Evolutionary conservation across 345 rosid genomes (phyloP), one percentile per base, ranked within the genome.

Genomic region (Eucalyptus guilfoylei): DNA sequence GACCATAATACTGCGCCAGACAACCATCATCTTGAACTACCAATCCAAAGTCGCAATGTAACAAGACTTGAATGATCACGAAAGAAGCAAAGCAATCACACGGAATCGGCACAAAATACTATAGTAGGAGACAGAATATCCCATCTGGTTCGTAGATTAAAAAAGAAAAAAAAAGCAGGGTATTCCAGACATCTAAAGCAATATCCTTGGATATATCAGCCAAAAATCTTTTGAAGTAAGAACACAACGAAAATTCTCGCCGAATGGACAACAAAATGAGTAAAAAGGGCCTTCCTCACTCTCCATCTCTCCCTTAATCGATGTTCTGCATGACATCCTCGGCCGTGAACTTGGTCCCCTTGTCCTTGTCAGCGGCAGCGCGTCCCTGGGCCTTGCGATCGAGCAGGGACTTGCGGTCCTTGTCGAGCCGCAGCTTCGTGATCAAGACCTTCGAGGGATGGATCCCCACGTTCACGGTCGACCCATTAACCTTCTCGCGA

Each of bases 401-500:
- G 30, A 89, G 85, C 87, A 89, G 87, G 24, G 87, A 80, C 89
- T 87, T 89, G 89, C 91, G 60, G 49, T 89, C 91, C 89, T 89
- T 89, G 80, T 89, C 89, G 26, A 89, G 64, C 67, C 89, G 81
- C 40, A 89, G 87, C 91, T 89, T 89, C 12, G 89, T 89, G 83
- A 89, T 87, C 13, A 89, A 52, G 47, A 89, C 91, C 91, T 89
- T 89, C n/a, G 91, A 89, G 24, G 91, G 89, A 26, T 87, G 55
- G 49, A 89, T 37, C 50, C 91, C 91, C n/a, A 89, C 89, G 62
- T 89, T 87, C 58, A 89, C 90, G 42, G 91, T 89, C 64, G 91
- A 89, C 9, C 91, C 91, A 81, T 89, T 89, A 49, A 89, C 91
- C 83, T 89, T 89, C 91, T 89, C 91, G 44, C 91, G 62, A n/a